Evolutionary conservation across 148 eudicot species (phyloP), one percentile per base, ranked within the genome.

Genomic region (Rhododendron henanense): DNA sequence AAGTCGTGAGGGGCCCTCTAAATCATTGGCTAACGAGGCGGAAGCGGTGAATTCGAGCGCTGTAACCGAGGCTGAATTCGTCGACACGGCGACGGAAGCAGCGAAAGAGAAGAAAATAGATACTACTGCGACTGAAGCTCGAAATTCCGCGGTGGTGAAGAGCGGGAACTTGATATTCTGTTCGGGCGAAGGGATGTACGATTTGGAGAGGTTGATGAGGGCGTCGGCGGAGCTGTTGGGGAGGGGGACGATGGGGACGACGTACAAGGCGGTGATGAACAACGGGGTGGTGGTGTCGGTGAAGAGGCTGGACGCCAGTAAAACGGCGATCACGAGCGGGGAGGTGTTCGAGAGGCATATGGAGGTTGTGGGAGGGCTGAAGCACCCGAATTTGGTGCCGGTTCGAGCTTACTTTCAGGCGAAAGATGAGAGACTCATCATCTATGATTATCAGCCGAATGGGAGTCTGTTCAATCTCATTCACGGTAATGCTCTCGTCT

Each of bases 211-310:
- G 90, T 83, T 96, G 82, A 96, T 96, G 98, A 93, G 94, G 81
- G 98, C 93, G 10, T 94, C 98, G 10, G 98, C 98, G 35, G 98
- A 96, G 92, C 85, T 96, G 90, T 82, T 96, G 5, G 98, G 98
- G 47, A 90, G 98, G 55, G 98, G 98, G 2, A 92, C 92, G 8
- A 83, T 96, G 31, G 98, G 98, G 83, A 92, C 95, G 5, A 96
- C 98, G 6, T 96, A 96, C 71, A 96, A 96, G 84, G 98, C 98
- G 1, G 94, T 90, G 85, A 86, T 96, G 88, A 96, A 87, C 55
- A 90, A 89, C 78, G 90, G 90, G 87, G 78, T 96, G 28, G 88
- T 88, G 16, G 92, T 93, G 79, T 87, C 98, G 63, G 98, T 96
- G 59, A 96, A 96, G 91, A 85, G 98, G 84, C 86, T 96, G 57